These are phyloP conservation scores for Metschnikowia anglica DNA, from an alignment of 805 yeast genomes.

Conservation along the genomic window DNA sequence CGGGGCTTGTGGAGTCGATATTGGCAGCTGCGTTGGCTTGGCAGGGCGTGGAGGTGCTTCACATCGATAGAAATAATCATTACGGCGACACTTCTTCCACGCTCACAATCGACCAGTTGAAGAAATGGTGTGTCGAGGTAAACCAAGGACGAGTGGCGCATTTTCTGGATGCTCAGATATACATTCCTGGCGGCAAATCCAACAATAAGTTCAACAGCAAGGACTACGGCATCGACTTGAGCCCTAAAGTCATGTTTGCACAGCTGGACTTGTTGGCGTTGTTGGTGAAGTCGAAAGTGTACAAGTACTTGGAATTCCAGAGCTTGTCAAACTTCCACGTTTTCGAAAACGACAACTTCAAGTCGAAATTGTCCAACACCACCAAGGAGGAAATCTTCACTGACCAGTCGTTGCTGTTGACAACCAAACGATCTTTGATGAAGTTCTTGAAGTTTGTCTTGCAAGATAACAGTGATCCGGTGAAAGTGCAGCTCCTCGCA, in stretches of 20 bases:
- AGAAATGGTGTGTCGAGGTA: conserved; percentile 76
- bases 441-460: conserved; percentile 85
- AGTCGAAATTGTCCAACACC: conserved; percentile 65
- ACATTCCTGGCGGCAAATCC: conserved; percentile 63
- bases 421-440: conserved; percentile 84
- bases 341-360: conserved; percentile 89
- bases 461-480: conserved; percentile 56
- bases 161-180: conserved; percentile 71
- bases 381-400: conserved; percentile 93
- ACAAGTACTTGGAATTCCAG: conserved; percentile 89
- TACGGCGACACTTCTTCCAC: conserved; percentile 92
- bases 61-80: conserved; percentile 78
- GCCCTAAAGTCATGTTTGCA: conserved; percentile 87
- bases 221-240: conserved; percentile 83
- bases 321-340: conserved; percentile 87
- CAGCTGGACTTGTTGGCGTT: conserved; percentile 81
- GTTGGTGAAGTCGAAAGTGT: conserved; percentile 80
- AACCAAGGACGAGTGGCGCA: conserved; percentile 47
- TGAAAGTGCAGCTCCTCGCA: conserved; percentile 54
- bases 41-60: conserved; percentile 96
- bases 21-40: conserved; percentile 93
- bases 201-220: conserved; percentile 54
- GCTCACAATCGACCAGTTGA: conserved; percentile 79
- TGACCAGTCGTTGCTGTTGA: conserved; percentile 71
- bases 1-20: conserved; percentile 85